These are phyloP conservation scores for Pythium guiyangense DNA, from an alignment of 352 stramenopile species.

Conservation along the genomic window DNA sequence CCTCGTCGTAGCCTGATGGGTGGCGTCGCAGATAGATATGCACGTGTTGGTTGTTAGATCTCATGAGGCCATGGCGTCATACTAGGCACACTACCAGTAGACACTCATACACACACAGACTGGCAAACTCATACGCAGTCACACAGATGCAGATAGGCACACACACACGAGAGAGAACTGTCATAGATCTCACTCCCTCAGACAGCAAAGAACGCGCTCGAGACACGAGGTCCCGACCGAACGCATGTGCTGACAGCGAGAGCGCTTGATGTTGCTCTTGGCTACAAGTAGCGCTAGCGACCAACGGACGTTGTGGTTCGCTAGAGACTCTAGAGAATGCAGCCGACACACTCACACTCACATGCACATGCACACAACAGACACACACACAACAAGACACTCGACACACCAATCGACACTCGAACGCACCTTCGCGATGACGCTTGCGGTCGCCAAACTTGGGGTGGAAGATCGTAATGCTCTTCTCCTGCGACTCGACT, in stretches of 20 bases:
- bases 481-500: slow-evolving; percentile 84
- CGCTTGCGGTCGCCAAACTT: slow-evolving; percentile 95
- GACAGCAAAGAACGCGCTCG: slow-evolving; percentile 36
- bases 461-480: slow-evolving; percentile 97
- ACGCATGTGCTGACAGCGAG: slow-evolving; percentile 44
- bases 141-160: too few relatives aligned
- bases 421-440: slow-evolving; percentile 86
- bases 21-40: not conserved
- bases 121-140: slow-evolving; percentile 1
- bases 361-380: slow-evolving; percentile 1
- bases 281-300: slow-evolving; percentile 86
- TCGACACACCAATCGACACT: slow-evolving; percentile 22
- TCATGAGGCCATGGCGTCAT: not conserved
- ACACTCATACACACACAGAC: slow-evolving; percentile 9
- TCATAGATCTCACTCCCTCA: slow-evolving; percentile 82
- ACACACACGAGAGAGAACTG: slow-evolving; percentile 24
- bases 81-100: not conserved
- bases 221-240: slow-evolving; percentile 14
- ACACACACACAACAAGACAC: too few relatives aligned
- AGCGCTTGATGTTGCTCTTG: slow-evolving; percentile 88
- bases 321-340: slow-evolving; percentile 91
- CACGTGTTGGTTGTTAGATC: not conserved
- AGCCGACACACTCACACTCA: slow-evolving; percentile 42
- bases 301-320: slow-evolving; percentile 60
- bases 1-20: slow-evolving; percentile 90